These are phyloP conservation scores for Cucumis variabilis DNA, from an alignment of 331 rosid species.

Conservation along the genomic window DNA sequence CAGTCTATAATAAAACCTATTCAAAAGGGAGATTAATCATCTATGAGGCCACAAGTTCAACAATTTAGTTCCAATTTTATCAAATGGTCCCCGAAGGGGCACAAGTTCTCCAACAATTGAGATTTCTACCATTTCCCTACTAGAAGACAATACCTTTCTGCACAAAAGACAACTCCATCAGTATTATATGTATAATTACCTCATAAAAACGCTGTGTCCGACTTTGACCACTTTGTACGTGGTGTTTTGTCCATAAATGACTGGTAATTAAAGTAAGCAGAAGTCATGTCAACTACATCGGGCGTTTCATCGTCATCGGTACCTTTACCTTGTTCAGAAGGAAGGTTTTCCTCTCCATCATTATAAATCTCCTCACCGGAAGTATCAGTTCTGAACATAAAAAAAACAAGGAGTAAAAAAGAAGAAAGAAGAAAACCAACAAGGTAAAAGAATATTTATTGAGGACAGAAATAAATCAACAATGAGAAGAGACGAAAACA, in stretches of 20 bases:
- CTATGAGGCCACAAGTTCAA: not conserved
- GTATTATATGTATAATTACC: slow-evolving; percentile 54
- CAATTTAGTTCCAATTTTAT: no score
- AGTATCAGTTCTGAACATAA: slow-evolving; percentile 54
- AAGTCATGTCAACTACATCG: slow-evolving; percentile 40
- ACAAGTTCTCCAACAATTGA: not conserved
- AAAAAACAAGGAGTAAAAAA: slow-evolving; percentile 33
- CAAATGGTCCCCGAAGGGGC: no score
- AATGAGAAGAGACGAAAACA: not conserved
- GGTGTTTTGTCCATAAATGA: slow-evolving; percentile 78
- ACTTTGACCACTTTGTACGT: slow-evolving; percentile 76
- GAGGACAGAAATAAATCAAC: not conserved
- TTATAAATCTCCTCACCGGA: slow-evolving; percentile 42
- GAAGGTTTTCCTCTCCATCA: slow-evolving; percentile 50
- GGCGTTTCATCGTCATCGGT: slow-evolving; percentile 54
- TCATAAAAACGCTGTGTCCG: slow-evolving; percentile 81
- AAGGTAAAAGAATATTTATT: not conserved
- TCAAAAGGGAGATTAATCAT: not conserved
- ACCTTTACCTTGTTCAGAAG: slow-evolving; percentile 58
- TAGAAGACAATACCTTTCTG: not conserved
- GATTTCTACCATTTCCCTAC: not conserved
- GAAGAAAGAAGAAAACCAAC: not conserved
- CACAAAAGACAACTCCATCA: not conserved
- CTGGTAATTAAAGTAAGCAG: slow-evolving; percentile 65
- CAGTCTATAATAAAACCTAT: not conserved